Evolutionary conservation across 2,329 filamentous ascomycete species (phyloP).

Genomic region (Fusarium euwallaceae): DNA sequence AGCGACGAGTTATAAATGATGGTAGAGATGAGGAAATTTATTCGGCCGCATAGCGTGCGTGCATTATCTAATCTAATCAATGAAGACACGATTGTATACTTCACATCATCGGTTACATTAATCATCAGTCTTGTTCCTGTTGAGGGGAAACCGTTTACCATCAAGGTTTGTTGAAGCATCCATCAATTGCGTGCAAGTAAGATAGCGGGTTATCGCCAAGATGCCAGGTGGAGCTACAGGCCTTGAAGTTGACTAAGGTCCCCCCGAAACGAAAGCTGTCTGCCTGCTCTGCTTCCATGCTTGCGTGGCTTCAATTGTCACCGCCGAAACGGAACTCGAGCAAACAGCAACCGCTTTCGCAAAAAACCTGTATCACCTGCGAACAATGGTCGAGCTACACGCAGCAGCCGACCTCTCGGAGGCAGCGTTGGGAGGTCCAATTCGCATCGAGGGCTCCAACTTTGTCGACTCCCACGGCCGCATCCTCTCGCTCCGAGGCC

Average conservation of each 20-base stretch:
- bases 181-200: not conserved
- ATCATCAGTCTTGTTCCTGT: not conserved
- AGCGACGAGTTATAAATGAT: not conserved
- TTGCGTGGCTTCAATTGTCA: conserved; percentile 29
- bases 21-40: conserved; percentile 1
- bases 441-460: conserved; percentile 45
- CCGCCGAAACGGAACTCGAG: not conserved
- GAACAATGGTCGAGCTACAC: conserved; percentile 37
- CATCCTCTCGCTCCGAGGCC: conserved; percentile 55
- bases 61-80: conserved; percentile 26
- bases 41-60: conserved; percentile 28
- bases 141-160: not conserved
- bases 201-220: conserved; percentile 23
- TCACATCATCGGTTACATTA: not conserved
- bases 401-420: conserved; percentile 53
- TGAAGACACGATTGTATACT: conserved; percentile 17
- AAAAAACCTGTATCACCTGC: not conserved
- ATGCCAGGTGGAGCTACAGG: conserved; percentile 32
- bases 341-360: conserved; percentile 29
- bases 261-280: not conserved
- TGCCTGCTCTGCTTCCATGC: not conserved
- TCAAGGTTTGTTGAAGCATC: not conserved
- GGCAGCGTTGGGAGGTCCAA: conserved; percentile 50
- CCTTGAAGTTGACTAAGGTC: conserved; percentile 8
- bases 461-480: conserved; percentile 56